Evolutionary conservation across 768 basidiomycete species (phyloP).

Genomic region (Lanmaoa pseudosensibilis): DNA sequence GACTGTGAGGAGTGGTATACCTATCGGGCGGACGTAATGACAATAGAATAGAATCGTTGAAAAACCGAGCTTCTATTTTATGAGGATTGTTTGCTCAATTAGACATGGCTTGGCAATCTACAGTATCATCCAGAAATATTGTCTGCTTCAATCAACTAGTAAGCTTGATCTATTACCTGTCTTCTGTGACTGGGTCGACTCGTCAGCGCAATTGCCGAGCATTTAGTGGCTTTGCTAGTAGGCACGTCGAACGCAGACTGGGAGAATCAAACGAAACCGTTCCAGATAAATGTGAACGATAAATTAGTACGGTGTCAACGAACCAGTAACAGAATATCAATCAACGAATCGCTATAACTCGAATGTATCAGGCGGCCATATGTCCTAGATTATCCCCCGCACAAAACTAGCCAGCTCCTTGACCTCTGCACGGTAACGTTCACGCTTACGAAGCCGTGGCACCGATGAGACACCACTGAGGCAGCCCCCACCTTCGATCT

Average conservation of each 20-base stretch:
- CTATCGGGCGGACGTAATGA: slow-evolving; percentile 16
- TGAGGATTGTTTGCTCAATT: not conserved
- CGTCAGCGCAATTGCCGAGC: too few species aligned
- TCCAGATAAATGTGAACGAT: too few species aligned
- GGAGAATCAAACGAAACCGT: too few species aligned
- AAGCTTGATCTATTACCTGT: too few species aligned
- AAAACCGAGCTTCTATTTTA: slow-evolving; percentile 4
- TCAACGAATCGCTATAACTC: not conserved
- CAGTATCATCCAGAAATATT: too few species aligned
- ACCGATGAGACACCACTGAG: not conserved
- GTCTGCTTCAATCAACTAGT: too few species aligned
- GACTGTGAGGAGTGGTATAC: slow-evolving; percentile 9
- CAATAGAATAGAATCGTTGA: slow-evolving; percentile 18
- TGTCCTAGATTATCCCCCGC: not conserved
- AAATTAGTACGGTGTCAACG: too few species aligned
- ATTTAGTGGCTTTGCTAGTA: too few species aligned
- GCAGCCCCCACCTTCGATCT: not conserved
- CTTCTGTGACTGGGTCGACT: too few species aligned
- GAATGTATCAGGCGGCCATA: not conserved
- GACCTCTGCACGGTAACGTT: not conserved
- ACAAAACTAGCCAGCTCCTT: not conserved
- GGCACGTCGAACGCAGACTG: too few species aligned
- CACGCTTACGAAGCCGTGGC: not conserved
- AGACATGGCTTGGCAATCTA: too few species aligned
- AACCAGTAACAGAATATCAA: not conserved